Percentiles rank a stretch among this genome's conserved stretches.
These are phyloP conservation scores for Aspergillus vadensis DNA, from an alignment of 2,329 filamentous ascomycete species.

Conservation along the genomic window DNA sequence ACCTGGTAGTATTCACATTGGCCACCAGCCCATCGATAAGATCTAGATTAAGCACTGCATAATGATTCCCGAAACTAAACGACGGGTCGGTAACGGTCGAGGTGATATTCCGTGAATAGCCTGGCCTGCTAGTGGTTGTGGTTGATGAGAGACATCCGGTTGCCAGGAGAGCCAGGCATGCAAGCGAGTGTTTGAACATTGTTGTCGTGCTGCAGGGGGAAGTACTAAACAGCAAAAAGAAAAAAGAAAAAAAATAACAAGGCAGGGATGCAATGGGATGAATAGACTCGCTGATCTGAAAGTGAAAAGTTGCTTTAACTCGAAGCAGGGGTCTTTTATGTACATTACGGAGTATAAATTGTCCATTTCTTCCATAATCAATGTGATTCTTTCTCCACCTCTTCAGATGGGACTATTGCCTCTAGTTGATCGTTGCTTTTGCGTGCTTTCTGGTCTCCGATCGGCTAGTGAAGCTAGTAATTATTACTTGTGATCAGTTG, in stretches of 20 bases:
- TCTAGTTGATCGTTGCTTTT: neutral
- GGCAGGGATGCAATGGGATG: no score
- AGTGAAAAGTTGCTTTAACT: no score
- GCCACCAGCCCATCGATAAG: neutral
- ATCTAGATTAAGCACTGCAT: slow-evolving; percentile 5
- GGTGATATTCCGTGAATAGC: neutral
- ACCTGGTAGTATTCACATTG: neutral
- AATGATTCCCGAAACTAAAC: slow-evolving; percentile 1
- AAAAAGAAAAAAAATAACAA: no score
- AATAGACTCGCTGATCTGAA: no score
- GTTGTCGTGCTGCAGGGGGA: neutral
- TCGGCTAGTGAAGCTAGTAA: neutral
- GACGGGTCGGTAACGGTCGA: neutral
- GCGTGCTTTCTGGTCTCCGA: no score
- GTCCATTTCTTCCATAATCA: neutral
- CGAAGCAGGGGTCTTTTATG: no score
- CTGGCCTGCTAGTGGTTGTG: neutral
- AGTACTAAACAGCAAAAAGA: neutral
- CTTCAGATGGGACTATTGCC: neutral
- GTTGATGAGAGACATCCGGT: neutral
- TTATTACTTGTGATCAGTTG: no score
- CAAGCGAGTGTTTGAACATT: neutral
- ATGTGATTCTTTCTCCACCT: neutral
- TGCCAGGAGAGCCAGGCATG: neutral
- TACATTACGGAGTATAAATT: neutral